phyloP scores from a whole-genome alignment of 176 grass and related monocot species.

The Leersia perrieri region DNA sequence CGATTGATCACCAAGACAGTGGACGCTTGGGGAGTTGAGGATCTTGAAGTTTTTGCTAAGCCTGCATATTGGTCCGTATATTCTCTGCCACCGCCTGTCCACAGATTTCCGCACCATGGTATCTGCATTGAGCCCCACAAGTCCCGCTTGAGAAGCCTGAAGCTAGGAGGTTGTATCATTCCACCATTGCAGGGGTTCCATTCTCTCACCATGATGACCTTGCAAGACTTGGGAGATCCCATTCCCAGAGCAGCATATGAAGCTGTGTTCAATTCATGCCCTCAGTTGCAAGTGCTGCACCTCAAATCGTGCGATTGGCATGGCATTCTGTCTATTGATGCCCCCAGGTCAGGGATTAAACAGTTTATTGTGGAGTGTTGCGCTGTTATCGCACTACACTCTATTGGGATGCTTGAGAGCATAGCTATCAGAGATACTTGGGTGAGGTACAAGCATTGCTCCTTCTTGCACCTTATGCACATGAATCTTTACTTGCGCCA shows the following conservation, averaged over 20 bases:
- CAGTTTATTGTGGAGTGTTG: not conserved
- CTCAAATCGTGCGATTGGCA: not conserved
- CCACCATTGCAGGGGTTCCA: conserved; percentile 5
- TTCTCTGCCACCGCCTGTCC: not conserved
- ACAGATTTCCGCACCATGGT: conserved; percentile 18
- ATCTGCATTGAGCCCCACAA: conserved; percentile 9
- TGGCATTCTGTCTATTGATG: not conserved
- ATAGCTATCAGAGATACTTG: not conserved
- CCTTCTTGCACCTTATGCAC: not conserved
- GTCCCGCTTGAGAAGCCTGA: conserved; percentile 24
- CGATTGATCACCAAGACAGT: not conserved
- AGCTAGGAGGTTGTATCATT: not conserved
- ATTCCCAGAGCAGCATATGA: not conserved
- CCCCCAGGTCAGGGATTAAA: conserved; percentile 19
- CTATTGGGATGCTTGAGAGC: conserved; percentile 25
- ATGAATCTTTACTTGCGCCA: not conserved
- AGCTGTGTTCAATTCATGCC: conserved; percentile 6
- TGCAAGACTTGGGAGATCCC: not conserved
- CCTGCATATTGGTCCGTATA: too few relatives aligned
- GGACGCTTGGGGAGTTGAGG: conserved; percentile 4
- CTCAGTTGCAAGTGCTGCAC: conserved; percentile 25
- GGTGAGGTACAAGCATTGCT: not conserved
- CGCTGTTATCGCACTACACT: not conserved
- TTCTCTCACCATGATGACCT: conserved; percentile 11
- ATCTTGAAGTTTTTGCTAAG: conserved; percentile 18